phyloP scores from a whole-genome alignment of 2,329 filamentous ascomycete genomes.

The Trichoderma atrobrunneum region DNA sequence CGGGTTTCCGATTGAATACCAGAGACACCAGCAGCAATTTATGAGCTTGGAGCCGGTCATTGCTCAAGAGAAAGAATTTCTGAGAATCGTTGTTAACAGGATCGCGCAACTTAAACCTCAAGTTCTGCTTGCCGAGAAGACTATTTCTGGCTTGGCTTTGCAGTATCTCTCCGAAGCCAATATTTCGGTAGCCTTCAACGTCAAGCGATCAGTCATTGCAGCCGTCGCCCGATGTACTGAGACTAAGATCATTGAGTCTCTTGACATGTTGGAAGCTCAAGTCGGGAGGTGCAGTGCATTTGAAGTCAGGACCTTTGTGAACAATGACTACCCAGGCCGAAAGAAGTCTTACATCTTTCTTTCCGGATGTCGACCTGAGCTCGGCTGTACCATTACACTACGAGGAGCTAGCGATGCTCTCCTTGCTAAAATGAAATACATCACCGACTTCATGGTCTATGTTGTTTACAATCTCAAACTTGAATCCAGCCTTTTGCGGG shows the following conservation, averaged over 20 bases:
- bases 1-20: conserved; percentile 94
- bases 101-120: conserved; percentile 84
- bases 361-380: conserved; percentile 81
- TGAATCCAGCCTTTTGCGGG: conserved; percentile 89
- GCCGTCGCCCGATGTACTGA: conserved; percentile 91
- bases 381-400: conserved; percentile 92
- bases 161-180: conserved; percentile 84
- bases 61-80: conserved; percentile 90
- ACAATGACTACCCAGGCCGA: conserved; percentile 66
- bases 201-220: conserved; percentile 92
- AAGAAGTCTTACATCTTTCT: conserved; percentile 97
- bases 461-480: conserved; percentile 97
- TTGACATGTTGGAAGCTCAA: conserved; percentile 76
- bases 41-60: conserved; percentile 98
- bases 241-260: conserved; percentile 87
- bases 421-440: conserved; percentile 79
- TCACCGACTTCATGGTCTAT: conserved; percentile 98
- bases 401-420: conserved; percentile 72
- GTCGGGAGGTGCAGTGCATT: conserved; percentile 82
- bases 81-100: conserved; percentile 85
- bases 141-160: conserved; percentile 86
- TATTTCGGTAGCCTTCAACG: conserved; percentile 93
- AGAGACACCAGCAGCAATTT: conserved; percentile 78
- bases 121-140: conserved; percentile 85
- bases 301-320: conserved; percentile 92